phyloP scores from a whole-genome alignment of 495 filamentous ascomycete species.

The Neurospora hispaniola region DNA sequence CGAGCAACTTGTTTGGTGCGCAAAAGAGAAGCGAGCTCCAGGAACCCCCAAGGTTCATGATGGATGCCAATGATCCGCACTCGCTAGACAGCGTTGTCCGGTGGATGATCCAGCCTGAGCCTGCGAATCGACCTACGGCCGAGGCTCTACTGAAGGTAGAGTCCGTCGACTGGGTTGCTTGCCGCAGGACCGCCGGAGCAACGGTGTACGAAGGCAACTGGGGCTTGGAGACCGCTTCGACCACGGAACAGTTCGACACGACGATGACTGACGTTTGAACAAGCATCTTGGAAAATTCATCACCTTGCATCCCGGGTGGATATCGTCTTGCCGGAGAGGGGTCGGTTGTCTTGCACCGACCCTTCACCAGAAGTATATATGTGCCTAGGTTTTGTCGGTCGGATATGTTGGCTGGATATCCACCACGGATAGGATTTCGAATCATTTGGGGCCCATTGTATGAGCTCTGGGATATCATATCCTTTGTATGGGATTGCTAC shows the following conservation, averaged over 20 bases:
- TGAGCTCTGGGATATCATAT: constrained; percentile 6
- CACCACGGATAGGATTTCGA: constrained; percentile 20
- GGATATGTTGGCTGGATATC: constrained; percentile 22
- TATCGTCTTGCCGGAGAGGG: constrained; percentile 29
- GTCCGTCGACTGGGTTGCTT: constrained; percentile 65
- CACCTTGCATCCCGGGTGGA: constrained; percentile 9
- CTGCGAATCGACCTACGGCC: constrained; percentile 60
- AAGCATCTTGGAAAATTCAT: constrained; percentile 12
- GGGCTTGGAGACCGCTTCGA: constrained; percentile 48
- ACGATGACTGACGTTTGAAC: constrained; percentile 39
- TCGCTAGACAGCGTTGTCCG: constrained; percentile 76
- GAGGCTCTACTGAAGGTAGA: constrained; percentile 57
- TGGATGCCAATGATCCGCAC: constrained; percentile 50
- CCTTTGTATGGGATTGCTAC: constrained; percentile 10
- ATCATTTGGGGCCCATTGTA: constrained; percentile 18
- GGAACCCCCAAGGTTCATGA: constrained; percentile 79
- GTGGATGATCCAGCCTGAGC: constrained; percentile 76
- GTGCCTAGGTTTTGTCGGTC: constrained; percentile 19
- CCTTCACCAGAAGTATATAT: constrained; percentile 19
- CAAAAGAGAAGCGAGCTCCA: constrained; percentile 54
- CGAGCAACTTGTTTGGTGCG: constrained; percentile 36
- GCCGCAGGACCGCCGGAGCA: constrained; percentile 68
- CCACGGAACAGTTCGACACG: constrained; percentile 26
- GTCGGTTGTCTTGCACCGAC: constrained; percentile 12
- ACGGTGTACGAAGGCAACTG: constrained; percentile 92